phyloP scores from a whole-genome alignment of 2,329 filamentous ascomycete species.

The Blastomyces silverae region DNA sequence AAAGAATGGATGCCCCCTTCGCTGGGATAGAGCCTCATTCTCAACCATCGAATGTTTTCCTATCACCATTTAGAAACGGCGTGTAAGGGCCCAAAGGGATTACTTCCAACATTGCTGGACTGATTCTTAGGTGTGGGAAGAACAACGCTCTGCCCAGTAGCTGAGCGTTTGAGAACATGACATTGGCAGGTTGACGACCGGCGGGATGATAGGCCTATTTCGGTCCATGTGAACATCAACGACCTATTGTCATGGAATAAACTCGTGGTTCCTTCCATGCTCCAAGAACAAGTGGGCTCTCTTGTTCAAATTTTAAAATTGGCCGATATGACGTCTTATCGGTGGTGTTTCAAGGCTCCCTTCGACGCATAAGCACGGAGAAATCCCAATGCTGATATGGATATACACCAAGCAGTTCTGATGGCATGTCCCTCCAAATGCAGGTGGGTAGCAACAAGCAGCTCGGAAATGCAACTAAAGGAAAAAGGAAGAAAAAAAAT shows the following conservation, averaged over 20 bases:
- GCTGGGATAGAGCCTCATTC: too few species aligned
- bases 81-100: background rate
- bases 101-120: background rate
- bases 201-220: background rate
- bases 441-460: too few species aligned
- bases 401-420: background rate
- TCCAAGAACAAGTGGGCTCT: background rate
- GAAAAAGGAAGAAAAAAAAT: background rate
- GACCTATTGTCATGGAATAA: background rate
- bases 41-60: too few species aligned
- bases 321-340: background rate
- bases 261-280: background rate
- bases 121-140: background rate
- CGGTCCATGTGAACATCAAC: background rate
- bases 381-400: background rate
- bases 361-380: background rate
- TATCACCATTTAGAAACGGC: background rate
- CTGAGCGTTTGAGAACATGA: background rate
- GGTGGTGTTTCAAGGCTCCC: background rate
- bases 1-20: background rate
- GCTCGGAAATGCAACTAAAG: background rate
- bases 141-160: background rate
- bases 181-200: background rate
- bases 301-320: conserved; percentile 2
- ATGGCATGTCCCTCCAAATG: background rate